These are phyloP conservation scores for Berberis thunbergii DNA, from an alignment of 164 flowering plant species.

Conservation along the genomic window DNA sequence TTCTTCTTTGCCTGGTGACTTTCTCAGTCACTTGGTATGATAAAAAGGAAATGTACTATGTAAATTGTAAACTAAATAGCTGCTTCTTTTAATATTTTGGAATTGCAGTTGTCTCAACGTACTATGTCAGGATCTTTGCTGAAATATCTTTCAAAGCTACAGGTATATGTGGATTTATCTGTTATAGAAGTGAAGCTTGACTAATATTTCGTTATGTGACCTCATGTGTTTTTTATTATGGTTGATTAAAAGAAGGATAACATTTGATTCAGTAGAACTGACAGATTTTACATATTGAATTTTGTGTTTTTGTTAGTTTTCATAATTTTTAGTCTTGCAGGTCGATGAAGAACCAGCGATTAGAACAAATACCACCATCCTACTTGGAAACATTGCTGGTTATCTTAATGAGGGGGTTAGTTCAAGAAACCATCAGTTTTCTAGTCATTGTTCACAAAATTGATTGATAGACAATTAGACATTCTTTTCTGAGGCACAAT, in stretches of 20 bases:
- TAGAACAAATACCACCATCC: slow-evolving; percentile 93
- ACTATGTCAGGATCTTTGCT: slow-evolving; percentile 79
- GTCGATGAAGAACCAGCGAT: slow-evolving; percentile 99
- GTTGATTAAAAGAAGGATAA: no score
- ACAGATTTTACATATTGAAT: not conserved
- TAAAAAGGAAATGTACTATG: no score
- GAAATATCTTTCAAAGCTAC: slow-evolving; percentile 92
- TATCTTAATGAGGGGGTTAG: slow-evolving; percentile 94
- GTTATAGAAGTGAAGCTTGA: not conserved
- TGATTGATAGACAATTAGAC: no score
- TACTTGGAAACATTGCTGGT: slow-evolving; percentile 94
- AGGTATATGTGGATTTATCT: slow-evolving; percentile 39
- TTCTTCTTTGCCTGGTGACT: no score
- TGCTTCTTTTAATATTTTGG: slow-evolving; percentile 7
- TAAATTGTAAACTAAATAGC: not conserved
- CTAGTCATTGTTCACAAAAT: not conserved
- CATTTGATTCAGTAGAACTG: not conserved
- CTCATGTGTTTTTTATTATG: no score
- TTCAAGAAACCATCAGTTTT: slow-evolving; percentile 1
- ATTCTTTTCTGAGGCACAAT: no score
- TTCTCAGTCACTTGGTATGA: no score
- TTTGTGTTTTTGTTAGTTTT: not conserved
- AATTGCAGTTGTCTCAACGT: slow-evolving; percentile 93
- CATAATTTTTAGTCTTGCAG: slow-evolving; percentile 31
- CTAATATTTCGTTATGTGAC: no score